Base-by-base conservation (phyloP, 2,329 filamentous ascomycete genomes). In the Aspergillus brunneoviolaceus region DNA sequence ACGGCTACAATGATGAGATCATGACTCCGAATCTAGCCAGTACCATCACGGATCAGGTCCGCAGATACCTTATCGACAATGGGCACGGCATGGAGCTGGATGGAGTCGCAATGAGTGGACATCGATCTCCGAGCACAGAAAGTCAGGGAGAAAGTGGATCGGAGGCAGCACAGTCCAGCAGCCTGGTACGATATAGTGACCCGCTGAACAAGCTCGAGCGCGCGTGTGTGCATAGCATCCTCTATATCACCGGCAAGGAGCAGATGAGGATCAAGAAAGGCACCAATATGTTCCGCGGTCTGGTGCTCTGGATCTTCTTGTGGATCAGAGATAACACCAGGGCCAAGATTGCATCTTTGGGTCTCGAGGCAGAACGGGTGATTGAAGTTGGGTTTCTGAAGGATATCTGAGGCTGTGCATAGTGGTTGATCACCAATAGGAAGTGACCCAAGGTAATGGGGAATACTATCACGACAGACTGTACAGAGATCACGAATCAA, bases 1-100 rank as follows among this genome's bases (percentile, higher is more conserved):
- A 91, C 68, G 89, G 89, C 1, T 92, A 89, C 72, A 89, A 85
- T 73, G 89, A 92, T 66, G 84, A 89, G 62, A 83, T 91, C 29
- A 81, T 92, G 50, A 87, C 84, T 0, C 84, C 84, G 0, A 84
- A 89, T 59, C 79, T 92, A 6, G 87, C 81, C 0, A 76, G 79
- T 1, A 70, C 88, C 1, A 81, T 91, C 31, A 83, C 83, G 55
- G 81, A 87, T 57, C 82, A 89, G 60, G 77, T 89, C 23, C 79
- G 81, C 33, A 70, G 77, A 7, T 84, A 80, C 59, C 73, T 87
- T 31, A 75, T 80, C 0, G 72, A 76, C 11, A 29, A 39, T 6
- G 6, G 31, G 3, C 21, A 29, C 35, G 31, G 29, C 33, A 52
- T 29, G 14, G 16, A 27, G 29, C 45, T 42, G 19, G 49, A 48